Evolutionary conservation across 495 filamentous ascomycete species (phyloP).

Genomic region (Clohesyomyces aquaticus): DNA sequence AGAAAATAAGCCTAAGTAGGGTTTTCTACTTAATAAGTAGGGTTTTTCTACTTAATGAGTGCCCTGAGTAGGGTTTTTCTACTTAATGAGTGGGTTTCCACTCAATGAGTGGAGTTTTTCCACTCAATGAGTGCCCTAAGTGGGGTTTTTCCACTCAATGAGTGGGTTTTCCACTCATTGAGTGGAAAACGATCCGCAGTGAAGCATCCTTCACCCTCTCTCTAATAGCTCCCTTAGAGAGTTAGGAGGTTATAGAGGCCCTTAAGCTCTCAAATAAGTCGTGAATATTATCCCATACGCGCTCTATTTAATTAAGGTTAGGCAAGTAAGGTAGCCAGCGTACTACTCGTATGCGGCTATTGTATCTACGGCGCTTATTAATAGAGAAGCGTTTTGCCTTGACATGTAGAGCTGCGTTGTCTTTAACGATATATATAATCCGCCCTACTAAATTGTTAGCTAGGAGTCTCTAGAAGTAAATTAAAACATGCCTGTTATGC

Average conservation of each 20-base stretch:
- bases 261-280: neutral
- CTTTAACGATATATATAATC: neutral
- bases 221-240: neutral
- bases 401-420: neutral
- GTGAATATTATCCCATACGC: neutral
- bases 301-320: neutral
- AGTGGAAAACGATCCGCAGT: neutral
- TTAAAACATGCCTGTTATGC: too few relatives aligned
- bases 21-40: too few relatives aligned
- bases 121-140: too few relatives aligned
- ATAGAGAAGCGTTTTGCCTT: constrained; percentile 3
- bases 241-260: neutral
- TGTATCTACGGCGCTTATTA: neutral
- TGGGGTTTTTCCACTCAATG: too few relatives aligned
- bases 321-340: neutral
- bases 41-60: neutral
- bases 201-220: neutral
- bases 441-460: neutral
- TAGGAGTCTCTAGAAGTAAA: too few relatives aligned
- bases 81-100: too few relatives aligned
- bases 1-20: too few relatives aligned
- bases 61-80: neutral
- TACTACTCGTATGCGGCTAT: too few relatives aligned
- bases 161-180: too few relatives aligned
- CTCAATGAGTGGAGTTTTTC: too few relatives aligned